These are phyloP conservation scores for Areca catechu DNA, from an alignment of 176 grass and related monocot species.

Conservation along the genomic window DNA sequence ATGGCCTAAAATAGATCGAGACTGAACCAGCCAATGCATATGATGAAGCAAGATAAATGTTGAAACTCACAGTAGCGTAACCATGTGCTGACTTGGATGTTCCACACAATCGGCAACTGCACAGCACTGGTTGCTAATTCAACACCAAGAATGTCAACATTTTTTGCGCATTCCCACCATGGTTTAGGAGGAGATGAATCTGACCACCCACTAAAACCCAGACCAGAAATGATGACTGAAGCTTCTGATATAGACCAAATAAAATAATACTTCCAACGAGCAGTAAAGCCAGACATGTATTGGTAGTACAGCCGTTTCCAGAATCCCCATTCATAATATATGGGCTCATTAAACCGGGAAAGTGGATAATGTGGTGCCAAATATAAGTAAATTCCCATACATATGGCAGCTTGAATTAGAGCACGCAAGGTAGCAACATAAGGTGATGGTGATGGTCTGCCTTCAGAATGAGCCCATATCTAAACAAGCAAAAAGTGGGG, in stretches of 20 bases:
- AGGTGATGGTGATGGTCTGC: conserved; percentile 47
- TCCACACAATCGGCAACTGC: conserved; percentile 89
- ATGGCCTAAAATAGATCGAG: neutral
- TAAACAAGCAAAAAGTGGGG: conserved; percentile 25
- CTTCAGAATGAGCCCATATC: conserved; percentile 45
- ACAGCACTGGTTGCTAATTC: conserved; percentile 75
- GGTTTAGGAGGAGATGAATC: conserved; percentile 49
- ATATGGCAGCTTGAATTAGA: conserved; percentile 71
- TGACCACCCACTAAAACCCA: conserved; percentile 75
- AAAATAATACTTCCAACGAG: conserved; percentile 98
- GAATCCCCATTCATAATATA: conserved; percentile 84
- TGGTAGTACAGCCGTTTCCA: conserved; percentile 74
- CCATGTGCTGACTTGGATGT: conserved; percentile 99
- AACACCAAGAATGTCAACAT: conserved; percentile 92
- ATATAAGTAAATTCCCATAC: conserved; percentile 89
- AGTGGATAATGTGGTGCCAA: conserved; percentile 66
- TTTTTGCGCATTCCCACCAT: conserved; percentile 90
- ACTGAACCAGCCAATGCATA: conserved; percentile 3
- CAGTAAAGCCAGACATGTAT: conserved; percentile 98
- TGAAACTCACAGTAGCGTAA: conserved; percentile 77
- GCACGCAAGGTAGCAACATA: conserved; percentile 57
- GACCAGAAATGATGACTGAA: conserved; percentile 67
- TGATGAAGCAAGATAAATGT: conserved; percentile 12
- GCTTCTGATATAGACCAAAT: conserved; percentile 97
- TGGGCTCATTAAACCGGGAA: conserved; percentile 65